Evolutionary conservation across 257 asterid genomes (phyloP).

Genomic region (Jacaranda copaia): DNA sequence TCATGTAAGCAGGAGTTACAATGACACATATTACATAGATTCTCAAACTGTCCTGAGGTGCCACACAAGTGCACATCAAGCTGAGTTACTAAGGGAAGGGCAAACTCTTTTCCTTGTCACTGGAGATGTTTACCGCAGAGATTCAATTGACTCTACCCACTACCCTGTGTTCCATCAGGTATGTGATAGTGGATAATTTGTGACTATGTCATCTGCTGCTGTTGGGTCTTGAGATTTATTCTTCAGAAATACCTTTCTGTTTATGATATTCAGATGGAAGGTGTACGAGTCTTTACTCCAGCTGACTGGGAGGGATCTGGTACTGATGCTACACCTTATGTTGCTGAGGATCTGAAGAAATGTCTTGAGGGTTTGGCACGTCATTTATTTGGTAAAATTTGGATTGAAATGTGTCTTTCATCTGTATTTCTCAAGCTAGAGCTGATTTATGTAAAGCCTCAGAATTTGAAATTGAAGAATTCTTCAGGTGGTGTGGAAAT

Average conservation of each 20-base stretch:
- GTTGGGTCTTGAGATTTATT: slow-evolving; percentile 53
- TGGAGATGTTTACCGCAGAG: slow-evolving; percentile 97
- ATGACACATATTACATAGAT: slow-evolving; percentile 93
- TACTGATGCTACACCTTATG: slow-evolving; percentile 71
- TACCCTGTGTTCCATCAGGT: slow-evolving; percentile 99
- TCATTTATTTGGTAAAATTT: slow-evolving; percentile 76
- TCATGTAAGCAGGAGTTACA: slow-evolving; percentile 81
- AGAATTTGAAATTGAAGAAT: slow-evolving; percentile 31
- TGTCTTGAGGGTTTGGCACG: slow-evolving; percentile 97
- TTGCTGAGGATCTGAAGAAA: slow-evolving; percentile 88
- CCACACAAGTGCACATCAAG: slow-evolving; percentile 99
- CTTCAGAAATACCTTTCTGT: slow-evolving; percentile 46
- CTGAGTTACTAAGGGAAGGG: slow-evolving; percentile 78
- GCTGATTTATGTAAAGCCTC: slow-evolving; percentile 19
- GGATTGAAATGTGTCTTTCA: slow-evolving; percentile 12
- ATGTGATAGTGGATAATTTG: slow-evolving; percentile 26
- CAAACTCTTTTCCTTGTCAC: slow-evolving; percentile 83
- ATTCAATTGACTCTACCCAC: slow-evolving; percentile 93
- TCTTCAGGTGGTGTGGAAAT: slow-evolving; percentile 89
- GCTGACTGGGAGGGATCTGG: slow-evolving; percentile 87
- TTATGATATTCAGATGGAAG: slow-evolving; percentile 85
- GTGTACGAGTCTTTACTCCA: slow-evolving; percentile 80
- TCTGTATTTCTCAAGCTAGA: slow-evolving; percentile 20
- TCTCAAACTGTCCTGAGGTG: slow-evolving; percentile 94
- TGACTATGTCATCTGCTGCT: slow-evolving; percentile 25